phyloP scores from a whole-genome alignment of 805 yeast genomes.

The Pichia eremophila region DNA sequence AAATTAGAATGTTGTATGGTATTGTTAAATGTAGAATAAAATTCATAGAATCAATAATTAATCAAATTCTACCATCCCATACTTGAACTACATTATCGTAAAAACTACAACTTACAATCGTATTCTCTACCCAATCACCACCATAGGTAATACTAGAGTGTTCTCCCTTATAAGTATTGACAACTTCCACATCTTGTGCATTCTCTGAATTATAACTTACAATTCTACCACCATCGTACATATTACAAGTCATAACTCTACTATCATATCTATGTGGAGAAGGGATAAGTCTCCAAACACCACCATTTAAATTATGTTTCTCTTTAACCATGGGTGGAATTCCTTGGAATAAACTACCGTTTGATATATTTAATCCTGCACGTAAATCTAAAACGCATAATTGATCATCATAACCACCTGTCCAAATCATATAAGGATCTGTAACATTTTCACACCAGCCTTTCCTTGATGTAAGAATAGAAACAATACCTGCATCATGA shows the following conservation, averaged over 20 bases:
- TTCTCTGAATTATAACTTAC: slow-evolving; percentile 28
- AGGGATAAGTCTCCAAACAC: slow-evolving; percentile 89
- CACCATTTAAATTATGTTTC: slow-evolving; percentile 66
- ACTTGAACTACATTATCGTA: slow-evolving; percentile 76
- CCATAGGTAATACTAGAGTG: slow-evolving; percentile 95
- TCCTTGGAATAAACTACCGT: slow-evolving; percentile 24
- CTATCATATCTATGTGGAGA: slow-evolving; percentile 33
- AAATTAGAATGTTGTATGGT: not conserved
- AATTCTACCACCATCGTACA: slow-evolving; percentile 90
- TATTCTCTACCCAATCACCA: slow-evolving; percentile 68
- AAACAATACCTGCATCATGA: slow-evolving; percentile 88
- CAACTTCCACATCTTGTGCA: slow-evolving; percentile 22
- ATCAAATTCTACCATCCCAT: slow-evolving; percentile 37
- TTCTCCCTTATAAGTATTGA: slow-evolving; percentile 46
- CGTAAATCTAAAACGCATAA: slow-evolving; percentile 64
- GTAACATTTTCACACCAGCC: slow-evolving; percentile 30
- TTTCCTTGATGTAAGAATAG: slow-evolving; percentile 49
- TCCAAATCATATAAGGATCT: slow-evolving; percentile 47
- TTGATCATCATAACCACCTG: slow-evolving; percentile 89
- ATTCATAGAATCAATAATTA: not conserved
- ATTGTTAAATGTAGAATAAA: not conserved
- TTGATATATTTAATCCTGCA: slow-evolving; percentile 24
- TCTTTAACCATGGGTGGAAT: slow-evolving; percentile 40
- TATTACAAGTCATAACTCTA: slow-evolving; percentile 70
- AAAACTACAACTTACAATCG: slow-evolving; percentile 78